Percentiles rank a stretch among this genome's conserved stretches.
Conservation (phyloP, 2,329 filamentous ascomycete species). For the Fusarium longipes region DNA sequence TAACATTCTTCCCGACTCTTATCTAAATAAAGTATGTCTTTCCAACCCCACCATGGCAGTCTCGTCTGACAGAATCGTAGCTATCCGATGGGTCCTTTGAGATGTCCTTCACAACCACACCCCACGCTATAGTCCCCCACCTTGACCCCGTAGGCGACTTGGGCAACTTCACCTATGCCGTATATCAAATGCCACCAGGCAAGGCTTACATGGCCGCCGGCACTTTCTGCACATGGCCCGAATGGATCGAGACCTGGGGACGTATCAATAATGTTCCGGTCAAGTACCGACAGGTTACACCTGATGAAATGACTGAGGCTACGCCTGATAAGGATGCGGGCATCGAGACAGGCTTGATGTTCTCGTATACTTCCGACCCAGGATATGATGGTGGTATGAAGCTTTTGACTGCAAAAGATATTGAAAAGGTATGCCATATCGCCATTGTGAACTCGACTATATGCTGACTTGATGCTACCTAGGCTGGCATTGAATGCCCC, state of each 20-base stretch:
- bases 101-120: constrained; percentile 60
- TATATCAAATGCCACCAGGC: constrained; percentile 61
- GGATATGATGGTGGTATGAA: constrained; percentile 62
- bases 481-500: constrained; percentile 59
- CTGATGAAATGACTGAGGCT: constrained; percentile 55
- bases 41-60: accelerated
- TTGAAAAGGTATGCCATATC: constrained; percentile 53
- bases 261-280: constrained; percentile 50
- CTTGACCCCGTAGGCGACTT: constrained; percentile 60
- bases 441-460: accelerated
- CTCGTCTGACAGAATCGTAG: constrained; percentile 36
- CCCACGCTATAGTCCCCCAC: constrained; percentile 56
- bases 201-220: constrained; percentile 62
- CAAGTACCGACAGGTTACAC: constrained; percentile 54
- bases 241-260: constrained; percentile 58
- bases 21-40: constrained; percentile 57
- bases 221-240: constrained; percentile 58
- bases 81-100: constrained; percentile 56
- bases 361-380: constrained; percentile 58
- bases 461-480: neutral
- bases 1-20: constrained; percentile 58
- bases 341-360: constrained; percentile 60
- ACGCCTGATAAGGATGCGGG: constrained; percentile 56
- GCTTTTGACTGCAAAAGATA: constrained; percentile 57
- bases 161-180: constrained; percentile 61